Conservation (phyloP, 768 basidiomycete species). For the Russula brevipes region DNA sequence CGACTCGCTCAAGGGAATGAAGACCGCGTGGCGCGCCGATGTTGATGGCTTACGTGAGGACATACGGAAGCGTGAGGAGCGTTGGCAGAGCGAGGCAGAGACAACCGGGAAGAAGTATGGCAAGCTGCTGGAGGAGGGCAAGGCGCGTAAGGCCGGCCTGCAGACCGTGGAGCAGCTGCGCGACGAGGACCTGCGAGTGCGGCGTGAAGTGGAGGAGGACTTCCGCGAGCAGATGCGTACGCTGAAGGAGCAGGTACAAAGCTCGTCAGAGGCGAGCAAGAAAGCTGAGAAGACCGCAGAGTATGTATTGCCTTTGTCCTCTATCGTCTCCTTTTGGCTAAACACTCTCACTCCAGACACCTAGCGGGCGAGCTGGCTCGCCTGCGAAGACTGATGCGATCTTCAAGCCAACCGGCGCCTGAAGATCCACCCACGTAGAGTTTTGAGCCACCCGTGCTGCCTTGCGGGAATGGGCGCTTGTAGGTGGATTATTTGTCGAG, state of each 20-base stretch:
- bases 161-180: constrained; percentile 46
- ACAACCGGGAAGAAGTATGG: constrained; percentile 64
- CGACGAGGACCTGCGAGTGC: constrained; percentile 44
- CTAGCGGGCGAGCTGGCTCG: constrained; percentile 61
- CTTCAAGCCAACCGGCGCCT: constrained; percentile 33
- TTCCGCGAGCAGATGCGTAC: constrained; percentile 53
- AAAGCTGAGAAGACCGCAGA: constrained; percentile 55
- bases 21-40: constrained; percentile 69
- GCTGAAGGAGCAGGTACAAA: constrained; percentile 51
- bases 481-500: not conserved
- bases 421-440: constrained; percentile 15
- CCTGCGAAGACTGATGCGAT: constrained; percentile 68
- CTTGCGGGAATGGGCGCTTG: not conserved
- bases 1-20: constrained; percentile 68
- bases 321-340: constrained; percentile 12
- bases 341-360: constrained; percentile 36
- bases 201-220: constrained; percentile 54
- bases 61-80: constrained; percentile 69
- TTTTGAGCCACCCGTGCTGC: not conserved
- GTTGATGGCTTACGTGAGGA: constrained; percentile 66
- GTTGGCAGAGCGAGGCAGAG: constrained; percentile 62
- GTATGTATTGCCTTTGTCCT: constrained; percentile 37
- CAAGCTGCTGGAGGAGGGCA: constrained; percentile 56
- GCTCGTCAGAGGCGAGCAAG: constrained; percentile 50
- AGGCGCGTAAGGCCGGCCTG: constrained; percentile 44